These are phyloP conservation scores for Gloeostereum incarnatum DNA, from an alignment of 768 basidiomycete genomes.

Conservation along the genomic window DNA sequence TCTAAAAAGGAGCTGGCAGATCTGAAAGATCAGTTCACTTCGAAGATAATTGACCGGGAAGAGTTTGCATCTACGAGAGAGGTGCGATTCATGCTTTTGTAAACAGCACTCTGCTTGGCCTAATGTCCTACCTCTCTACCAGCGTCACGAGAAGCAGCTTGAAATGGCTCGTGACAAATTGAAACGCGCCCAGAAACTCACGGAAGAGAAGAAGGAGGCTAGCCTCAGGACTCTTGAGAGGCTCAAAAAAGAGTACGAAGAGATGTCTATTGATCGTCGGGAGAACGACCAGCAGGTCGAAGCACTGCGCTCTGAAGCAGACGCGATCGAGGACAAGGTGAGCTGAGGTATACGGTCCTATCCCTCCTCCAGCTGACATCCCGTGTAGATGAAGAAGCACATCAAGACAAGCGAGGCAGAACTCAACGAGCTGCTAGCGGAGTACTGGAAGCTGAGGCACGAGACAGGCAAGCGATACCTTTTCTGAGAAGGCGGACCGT, in stretches of 20 bases:
- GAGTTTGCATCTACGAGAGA: conserved; percentile 62
- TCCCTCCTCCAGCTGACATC: conserved; percentile 1
- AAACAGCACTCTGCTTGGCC: background rate
- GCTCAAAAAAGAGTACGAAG: conserved; percentile 69
- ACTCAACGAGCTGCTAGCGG: conserved; percentile 70
- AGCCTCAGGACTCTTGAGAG: conserved; percentile 68
- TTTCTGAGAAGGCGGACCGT: background rate
- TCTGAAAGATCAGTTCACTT: conserved; percentile 58
- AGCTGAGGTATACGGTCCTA: conserved; percentile 1
- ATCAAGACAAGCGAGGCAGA: conserved; percentile 67
- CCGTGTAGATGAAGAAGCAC: conserved; percentile 64
- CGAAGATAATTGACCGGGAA: conserved; percentile 66
- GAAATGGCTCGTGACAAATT: conserved; percentile 78
- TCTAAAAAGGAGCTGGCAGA: conserved; percentile 62
- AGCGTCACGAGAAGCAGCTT: conserved; percentile 80
- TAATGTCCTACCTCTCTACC: conserved; percentile 3
- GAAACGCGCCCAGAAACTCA: conserved; percentile 67
- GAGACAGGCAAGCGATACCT: conserved; percentile 46
- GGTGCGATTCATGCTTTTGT: conserved; percentile 26
- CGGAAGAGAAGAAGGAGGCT: conserved; percentile 70
- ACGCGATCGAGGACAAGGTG: conserved; percentile 60
- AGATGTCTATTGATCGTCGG: conserved; percentile 66
- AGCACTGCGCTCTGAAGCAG: conserved; percentile 63
- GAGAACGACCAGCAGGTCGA: conserved; percentile 77
- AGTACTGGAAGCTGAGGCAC: conserved; percentile 77